Conservation (phyloP, 2,329 filamentous ascomycete species). For the Fusarium gaditjirri region DNA sequence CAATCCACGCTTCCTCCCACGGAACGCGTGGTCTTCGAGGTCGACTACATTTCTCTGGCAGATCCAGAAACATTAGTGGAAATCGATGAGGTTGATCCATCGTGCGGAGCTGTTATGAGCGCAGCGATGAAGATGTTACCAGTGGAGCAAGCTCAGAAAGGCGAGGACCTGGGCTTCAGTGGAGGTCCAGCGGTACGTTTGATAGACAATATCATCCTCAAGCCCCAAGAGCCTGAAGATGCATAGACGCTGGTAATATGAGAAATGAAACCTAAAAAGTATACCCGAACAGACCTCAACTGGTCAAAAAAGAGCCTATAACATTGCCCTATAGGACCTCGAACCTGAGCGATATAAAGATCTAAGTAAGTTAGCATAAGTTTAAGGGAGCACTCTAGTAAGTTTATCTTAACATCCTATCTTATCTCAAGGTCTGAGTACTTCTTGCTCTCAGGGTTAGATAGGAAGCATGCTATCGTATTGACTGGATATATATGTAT, state of each 20-base stretch:
- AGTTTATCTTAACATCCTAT: not conserved
- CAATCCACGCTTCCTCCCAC: slow-evolving; percentile 70
- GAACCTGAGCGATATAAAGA: not conserved
- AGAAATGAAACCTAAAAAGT: slow-evolving; percentile 1
- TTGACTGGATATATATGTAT: slow-evolving; percentile 14
- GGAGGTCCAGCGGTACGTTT: slow-evolving; percentile 82
- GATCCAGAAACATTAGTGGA: slow-evolving; percentile 88
- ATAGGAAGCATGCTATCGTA: not conserved
- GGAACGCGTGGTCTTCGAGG: slow-evolving; percentile 77
- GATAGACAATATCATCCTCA: slow-evolving; percentile 91
- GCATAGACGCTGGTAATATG: slow-evolving; percentile 9
- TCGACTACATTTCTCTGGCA: slow-evolving; percentile 93
- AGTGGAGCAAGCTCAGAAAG: slow-evolving; percentile 74
- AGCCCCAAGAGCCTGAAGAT: slow-evolving; percentile 48
- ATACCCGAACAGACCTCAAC: slow-evolving; percentile 32
- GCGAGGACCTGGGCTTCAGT: slow-evolving; percentile 79
- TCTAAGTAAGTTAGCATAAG: not conserved
- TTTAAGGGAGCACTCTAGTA: not conserved
- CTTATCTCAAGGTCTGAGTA: not conserved
- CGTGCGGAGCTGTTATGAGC: slow-evolving; percentile 83
- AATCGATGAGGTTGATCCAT: slow-evolving; percentile 74
- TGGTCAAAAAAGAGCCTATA: slow-evolving; percentile 22
- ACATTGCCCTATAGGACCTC: not conserved
- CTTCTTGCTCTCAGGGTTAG: not conserved
- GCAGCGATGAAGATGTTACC: slow-evolving; percentile 91